Evolutionary conservation across 2,329 filamentous ascomycete species (phyloP).

Genomic region (Raffaelea arxii): DNA sequence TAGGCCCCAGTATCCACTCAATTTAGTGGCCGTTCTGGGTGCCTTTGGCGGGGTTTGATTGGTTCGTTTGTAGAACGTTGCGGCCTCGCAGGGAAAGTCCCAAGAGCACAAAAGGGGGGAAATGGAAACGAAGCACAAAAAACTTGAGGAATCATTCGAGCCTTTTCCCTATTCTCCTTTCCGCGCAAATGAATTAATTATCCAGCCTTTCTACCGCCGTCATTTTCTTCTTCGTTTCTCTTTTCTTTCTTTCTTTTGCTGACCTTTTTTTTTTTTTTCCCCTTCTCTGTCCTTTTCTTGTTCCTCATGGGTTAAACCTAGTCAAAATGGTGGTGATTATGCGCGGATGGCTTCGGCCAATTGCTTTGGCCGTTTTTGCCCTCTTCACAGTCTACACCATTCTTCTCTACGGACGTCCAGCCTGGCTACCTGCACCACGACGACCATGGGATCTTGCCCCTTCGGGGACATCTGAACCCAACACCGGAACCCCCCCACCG

Average conservation of each 20-base stretch:
- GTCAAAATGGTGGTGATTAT: conserved; percentile 1
- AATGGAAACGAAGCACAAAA: too few species aligned
- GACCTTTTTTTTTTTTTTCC: background rate
- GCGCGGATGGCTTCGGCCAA: conserved; percentile 3
- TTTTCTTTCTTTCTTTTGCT: background rate
- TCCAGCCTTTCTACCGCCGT: background rate
- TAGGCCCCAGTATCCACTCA: too few species aligned
- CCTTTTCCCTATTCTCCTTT: too few species aligned
- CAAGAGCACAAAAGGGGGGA: too few species aligned
- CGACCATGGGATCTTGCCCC: conserved; percentile 1
- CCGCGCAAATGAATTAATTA: background rate
- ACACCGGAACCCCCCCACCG: too few species aligned
- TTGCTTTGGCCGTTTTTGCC: background rate
- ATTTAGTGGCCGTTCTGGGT: too few species aligned
- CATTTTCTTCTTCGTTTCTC: background rate
- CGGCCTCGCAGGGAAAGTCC: too few species aligned
- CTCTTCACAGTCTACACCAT: conserved; percentile 4
- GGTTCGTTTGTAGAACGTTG: too few species aligned
- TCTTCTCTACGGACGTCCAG: conserved; percentile 4
- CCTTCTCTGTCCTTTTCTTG: background rate
- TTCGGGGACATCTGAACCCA: too few species aligned
- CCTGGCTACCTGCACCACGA: conserved; percentile 2
- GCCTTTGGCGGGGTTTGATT: too few species aligned
- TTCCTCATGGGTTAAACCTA: background rate
- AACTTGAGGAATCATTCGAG: too few species aligned